phyloP scores from a whole-genome alignment of 1,139 yeast genomes.

The Scheffersomyces illinoinensis region DNA sequence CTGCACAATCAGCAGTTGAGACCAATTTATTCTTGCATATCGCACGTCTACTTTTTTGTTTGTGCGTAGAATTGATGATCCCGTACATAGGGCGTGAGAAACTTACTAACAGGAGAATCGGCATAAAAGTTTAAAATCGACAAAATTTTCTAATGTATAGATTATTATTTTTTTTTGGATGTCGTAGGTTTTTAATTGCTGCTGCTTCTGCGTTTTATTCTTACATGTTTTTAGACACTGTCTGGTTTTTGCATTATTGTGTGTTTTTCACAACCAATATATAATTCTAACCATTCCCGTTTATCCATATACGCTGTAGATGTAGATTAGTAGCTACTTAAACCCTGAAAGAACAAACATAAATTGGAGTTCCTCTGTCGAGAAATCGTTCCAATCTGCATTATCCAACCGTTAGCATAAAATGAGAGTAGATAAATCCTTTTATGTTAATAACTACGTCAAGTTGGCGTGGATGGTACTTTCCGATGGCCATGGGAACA shows the following conservation, averaged over 20 bases:
- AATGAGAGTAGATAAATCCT: not conserved
- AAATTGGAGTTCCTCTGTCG: not conserved
- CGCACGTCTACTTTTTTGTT: not conserved
- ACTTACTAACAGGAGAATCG: not conserved
- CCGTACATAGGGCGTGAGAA: not conserved
- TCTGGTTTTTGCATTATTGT: not conserved
- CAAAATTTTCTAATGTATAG: not conserved
- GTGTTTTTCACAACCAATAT: not conserved
- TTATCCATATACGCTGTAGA: not conserved
- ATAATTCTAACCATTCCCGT: not conserved
- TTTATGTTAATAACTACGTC: constrained; percentile 6
- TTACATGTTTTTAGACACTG: not conserved
- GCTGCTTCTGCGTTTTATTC: not conserved
- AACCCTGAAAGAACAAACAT: not conserved
- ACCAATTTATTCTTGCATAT: not conserved
- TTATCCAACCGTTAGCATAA: not conserved
- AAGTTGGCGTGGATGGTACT: constrained; percentile 14
- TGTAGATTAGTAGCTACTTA: not conserved
- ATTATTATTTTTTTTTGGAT: not conserved
- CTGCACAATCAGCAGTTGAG: not conserved
- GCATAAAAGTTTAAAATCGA: not conserved
- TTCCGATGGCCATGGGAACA: constrained; percentile 30
- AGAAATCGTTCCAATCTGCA: not conserved
- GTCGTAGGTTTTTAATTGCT: not conserved
- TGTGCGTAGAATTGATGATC: not conserved